Evolutionary conservation across 208 protist species (phyloP).

Genomic region (Herpetomonas samuelpessoai): DNA sequence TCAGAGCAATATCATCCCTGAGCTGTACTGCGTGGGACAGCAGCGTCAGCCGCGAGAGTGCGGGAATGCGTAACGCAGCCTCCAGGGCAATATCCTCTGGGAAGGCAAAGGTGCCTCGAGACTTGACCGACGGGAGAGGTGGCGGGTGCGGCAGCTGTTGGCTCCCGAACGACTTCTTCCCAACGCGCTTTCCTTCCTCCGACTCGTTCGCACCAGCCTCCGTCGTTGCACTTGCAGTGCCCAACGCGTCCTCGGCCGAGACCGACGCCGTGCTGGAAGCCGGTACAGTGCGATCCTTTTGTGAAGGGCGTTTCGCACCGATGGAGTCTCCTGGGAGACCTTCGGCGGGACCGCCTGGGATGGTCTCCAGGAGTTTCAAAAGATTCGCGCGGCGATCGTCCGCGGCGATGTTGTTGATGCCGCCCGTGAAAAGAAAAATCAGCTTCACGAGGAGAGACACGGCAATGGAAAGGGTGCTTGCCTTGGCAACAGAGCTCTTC

Average conservation of each 20-base stretch:
- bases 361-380: slow-evolving; percentile 6
- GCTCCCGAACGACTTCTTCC: no score
- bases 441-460: slow-evolving; percentile 46
- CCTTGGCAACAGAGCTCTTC: slow-evolving; percentile 10
- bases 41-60: slow-evolving; percentile 26
- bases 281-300: no score
- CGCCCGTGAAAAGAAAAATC: slow-evolving; percentile 60
- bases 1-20: background rate
- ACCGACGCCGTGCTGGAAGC: background rate
- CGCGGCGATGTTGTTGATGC: slow-evolving; percentile 49
- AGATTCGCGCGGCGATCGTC: slow-evolving; percentile 37
- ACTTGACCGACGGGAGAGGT: background rate
- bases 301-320: no score
- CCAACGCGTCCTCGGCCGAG: background rate
- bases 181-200: no score
- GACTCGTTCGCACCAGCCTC: no score
- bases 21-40: slow-evolving; percentile 18
- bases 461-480: slow-evolving; percentile 28
- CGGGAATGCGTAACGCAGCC: slow-evolving; percentile 30
- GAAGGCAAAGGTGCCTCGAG: background rate
- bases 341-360: background rate
- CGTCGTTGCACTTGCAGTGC: no score
- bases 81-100: slow-evolving; percentile 50
- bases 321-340: background rate
- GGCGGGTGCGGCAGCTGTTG: background rate